Percentiles rank a stretch among this genome's conserved stretches.
Evolutionary conservation across 345 rosid species (phyloP).

Genomic region (Eutrema yunnanense): DNA sequence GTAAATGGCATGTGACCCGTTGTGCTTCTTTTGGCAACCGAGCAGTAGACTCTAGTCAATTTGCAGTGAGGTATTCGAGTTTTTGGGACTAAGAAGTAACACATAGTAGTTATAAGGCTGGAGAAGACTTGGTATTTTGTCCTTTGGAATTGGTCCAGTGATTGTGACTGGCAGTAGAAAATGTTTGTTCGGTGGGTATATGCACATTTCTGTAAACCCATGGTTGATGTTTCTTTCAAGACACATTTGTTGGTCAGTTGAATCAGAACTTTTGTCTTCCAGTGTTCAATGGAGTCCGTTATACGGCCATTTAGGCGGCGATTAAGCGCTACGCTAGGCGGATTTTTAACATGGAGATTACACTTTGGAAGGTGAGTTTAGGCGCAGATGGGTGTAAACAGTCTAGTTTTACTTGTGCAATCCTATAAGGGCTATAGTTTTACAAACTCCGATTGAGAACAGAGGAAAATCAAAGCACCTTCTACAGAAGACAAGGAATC

Average conservation of each 20-base stretch:
- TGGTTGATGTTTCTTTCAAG: neutral
- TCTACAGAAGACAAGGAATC: too few species aligned
- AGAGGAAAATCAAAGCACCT: too few species aligned
- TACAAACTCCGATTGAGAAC: too few species aligned
- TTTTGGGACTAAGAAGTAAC: neutral
- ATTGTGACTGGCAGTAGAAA: neutral
- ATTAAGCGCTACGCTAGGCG: too few species aligned
- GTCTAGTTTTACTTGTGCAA: too few species aligned
- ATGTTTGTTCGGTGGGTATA: neutral
- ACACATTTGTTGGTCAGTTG: neutral
- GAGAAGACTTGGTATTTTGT: neutral
- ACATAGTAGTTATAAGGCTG: neutral
- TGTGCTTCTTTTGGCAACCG: neutral
- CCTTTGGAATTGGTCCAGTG: neutral
- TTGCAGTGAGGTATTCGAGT: neutral
- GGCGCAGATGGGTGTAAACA: too few species aligned
- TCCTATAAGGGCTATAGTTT: too few species aligned
- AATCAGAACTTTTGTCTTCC: neutral
- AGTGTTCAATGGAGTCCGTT: neutral
- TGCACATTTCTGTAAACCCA: neutral
- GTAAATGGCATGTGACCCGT: slow-evolving; percentile 60
- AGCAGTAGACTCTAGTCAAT: neutral
- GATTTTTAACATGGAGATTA: too few species aligned
- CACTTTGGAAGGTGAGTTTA: too few species aligned
- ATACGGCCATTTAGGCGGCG: too few species aligned